Evolutionary conservation across 2,329 filamentous ascomycete species (phyloP).

Genomic region (Lasiodiplodia gonubiensis): DNA sequence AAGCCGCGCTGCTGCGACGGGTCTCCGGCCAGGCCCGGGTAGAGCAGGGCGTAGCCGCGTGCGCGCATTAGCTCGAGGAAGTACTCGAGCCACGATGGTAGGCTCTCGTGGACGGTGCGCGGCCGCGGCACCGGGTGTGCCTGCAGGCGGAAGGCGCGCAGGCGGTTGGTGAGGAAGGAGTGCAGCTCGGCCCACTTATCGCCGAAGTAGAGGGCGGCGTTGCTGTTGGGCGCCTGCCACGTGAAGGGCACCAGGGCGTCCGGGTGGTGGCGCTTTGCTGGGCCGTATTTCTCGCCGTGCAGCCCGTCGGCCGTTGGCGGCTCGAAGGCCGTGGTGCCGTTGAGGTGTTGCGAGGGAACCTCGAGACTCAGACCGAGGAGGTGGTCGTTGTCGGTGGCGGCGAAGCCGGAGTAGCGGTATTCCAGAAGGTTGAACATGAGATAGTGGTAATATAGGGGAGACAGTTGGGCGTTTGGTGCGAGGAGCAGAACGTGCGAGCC

Average conservation of each 20-base stretch:
- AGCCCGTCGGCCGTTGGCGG: constrained; percentile 51
- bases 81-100: constrained; percentile 80
- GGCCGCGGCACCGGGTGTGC: constrained; percentile 35
- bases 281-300: constrained; percentile 40
- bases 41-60: constrained; percentile 78
- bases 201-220: constrained; percentile 82
- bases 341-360: constrained; percentile 68
- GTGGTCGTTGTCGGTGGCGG: constrained; percentile 53
- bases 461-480: constrained; percentile 79
- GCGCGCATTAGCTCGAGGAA: constrained; percentile 76
- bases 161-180: constrained; percentile 71
- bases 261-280: constrained; percentile 29
- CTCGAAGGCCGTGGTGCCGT: constrained; percentile 63
- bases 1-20: constrained; percentile 57
- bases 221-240: constrained; percentile 83
- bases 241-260: constrained; percentile 67
- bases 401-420: constrained; percentile 71
- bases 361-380: constrained; percentile 83
- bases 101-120: constrained; percentile 65
- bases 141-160: constrained; percentile 47
- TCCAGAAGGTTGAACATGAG: constrained; percentile 78
- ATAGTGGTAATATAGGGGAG: constrained; percentile 83
- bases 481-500: constrained; percentile 82
- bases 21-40: constrained; percentile 62
- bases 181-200: constrained; percentile 88